phyloP scores from a whole-genome alignment of 2,329 filamentous ascomycete genomes.

The Paecilomyces variotii region DNA sequence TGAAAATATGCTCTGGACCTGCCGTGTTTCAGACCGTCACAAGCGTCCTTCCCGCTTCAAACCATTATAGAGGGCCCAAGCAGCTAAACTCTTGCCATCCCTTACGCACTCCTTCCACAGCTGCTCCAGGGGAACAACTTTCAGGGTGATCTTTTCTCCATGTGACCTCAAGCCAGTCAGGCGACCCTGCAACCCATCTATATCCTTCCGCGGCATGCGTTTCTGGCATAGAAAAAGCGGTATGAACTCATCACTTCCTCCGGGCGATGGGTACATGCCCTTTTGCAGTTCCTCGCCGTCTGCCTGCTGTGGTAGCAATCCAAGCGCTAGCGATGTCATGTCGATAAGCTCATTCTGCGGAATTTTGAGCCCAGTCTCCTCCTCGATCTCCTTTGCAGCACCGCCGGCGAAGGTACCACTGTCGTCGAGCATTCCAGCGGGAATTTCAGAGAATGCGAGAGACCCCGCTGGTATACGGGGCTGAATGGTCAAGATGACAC shows the following conservation, averaged over 20 bases:
- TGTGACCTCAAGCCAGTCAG: slow-evolving; percentile 48
- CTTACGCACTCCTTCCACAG: slow-evolving; percentile 48
- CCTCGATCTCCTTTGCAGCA: slow-evolving; percentile 50
- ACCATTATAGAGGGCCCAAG: slow-evolving; percentile 48
- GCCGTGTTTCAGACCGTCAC: neutral
- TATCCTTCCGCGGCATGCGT: slow-evolving; percentile 38
- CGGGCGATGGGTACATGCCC: slow-evolving; percentile 47
- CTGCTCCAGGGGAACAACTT: slow-evolving; percentile 43
- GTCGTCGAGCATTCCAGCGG: slow-evolving; percentile 55
- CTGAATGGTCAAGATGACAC: slow-evolving; percentile 49
- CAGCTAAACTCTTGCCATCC: slow-evolving; percentile 50
- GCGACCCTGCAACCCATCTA: slow-evolving; percentile 45
- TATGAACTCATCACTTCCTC: slow-evolving; percentile 53
- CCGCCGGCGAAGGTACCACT: slow-evolving; percentile 45
- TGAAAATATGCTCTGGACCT: neutral
- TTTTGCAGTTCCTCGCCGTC: slow-evolving; percentile 36
- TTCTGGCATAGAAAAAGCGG: slow-evolving; percentile 51
- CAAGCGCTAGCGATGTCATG: slow-evolving; percentile 44
- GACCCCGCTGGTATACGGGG: slow-evolving; percentile 50
- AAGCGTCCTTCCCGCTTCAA: slow-evolving; percentile 42
- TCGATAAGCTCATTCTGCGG: slow-evolving; percentile 43
- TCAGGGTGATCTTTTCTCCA: slow-evolving; percentile 53
- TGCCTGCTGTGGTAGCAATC: slow-evolving; percentile 9
- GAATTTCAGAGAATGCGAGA: slow-evolving; percentile 48
- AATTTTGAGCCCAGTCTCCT: slow-evolving; percentile 50